Evolutionary conservation across 2,329 filamentous ascomycete genomes (phyloP).

Genomic region (Pyrenophora teres): DNA sequence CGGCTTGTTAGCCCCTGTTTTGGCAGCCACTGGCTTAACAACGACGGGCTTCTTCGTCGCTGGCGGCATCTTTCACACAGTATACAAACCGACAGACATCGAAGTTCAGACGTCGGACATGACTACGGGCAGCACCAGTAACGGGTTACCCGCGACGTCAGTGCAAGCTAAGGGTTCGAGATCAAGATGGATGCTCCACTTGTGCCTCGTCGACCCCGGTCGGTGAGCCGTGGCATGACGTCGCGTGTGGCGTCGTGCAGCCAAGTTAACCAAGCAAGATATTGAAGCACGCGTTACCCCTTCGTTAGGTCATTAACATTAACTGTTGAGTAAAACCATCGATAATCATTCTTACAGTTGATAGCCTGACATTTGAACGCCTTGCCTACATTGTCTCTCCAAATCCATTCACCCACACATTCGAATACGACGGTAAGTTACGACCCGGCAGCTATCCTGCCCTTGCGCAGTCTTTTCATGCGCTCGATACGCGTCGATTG

Average conservation of each 20-base stretch:
- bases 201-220: constrained; percentile 28
- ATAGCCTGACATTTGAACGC: neutral
- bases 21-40: constrained; percentile 6
- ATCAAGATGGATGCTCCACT: constrained; percentile 32
- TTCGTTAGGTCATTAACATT: constrained; percentile 20
- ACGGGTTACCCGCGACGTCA: constrained; percentile 25
- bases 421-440: constrained; percentile 20
- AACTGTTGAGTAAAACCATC: constrained; percentile 4
- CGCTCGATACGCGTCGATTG: constrained; percentile 18
- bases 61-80: constrained; percentile 21
- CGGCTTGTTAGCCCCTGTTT: constrained; percentile 1
- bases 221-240: constrained; percentile 36
- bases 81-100: constrained; percentile 3
- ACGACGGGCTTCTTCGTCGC: constrained; percentile 30
- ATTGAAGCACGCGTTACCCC: constrained; percentile 19
- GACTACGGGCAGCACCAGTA: constrained; percentile 4
- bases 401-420: neutral
- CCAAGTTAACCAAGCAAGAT: constrained; percentile 28
- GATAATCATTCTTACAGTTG: constrained; percentile 5
- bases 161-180: constrained; percentile 24
- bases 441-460: neutral
- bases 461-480: constrained; percentile 5
- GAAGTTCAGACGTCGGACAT: constrained; percentile 12
- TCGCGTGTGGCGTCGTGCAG: constrained; percentile 40
- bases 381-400: neutral